These are phyloP conservation scores for Agaricus subrufescens DNA, from an alignment of 768 basidiomycete genomes.

Conservation along the genomic window DNA sequence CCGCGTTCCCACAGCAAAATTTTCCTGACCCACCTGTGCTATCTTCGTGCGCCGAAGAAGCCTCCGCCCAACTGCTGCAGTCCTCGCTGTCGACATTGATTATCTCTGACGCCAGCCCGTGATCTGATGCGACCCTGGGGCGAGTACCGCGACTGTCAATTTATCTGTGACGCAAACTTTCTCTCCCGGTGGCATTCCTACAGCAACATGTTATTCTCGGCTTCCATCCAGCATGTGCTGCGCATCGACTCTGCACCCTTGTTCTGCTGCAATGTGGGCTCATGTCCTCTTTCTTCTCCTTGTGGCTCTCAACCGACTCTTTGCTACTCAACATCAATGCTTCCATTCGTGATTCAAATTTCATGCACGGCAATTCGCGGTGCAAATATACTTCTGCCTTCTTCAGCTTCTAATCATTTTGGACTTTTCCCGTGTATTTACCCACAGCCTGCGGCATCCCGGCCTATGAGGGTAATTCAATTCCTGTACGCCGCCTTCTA, in stretches of 20 bases:
- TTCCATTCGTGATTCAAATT: constrained; percentile 7
- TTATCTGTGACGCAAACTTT: not conserved
- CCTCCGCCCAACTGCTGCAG: not conserved
- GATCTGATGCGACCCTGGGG: not conserved
- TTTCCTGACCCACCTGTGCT: not conserved
- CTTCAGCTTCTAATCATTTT: constrained; percentile 10
- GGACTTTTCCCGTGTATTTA: constrained; percentile 1
- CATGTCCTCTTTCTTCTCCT: not conserved
- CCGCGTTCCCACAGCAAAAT: not conserved
- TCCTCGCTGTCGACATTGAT: not conserved
- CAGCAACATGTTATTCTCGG: too few relatives aligned
- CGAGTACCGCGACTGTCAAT: not conserved
- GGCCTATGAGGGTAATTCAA: constrained; percentile 2
- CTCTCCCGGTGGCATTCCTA: not conserved
- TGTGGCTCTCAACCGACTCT: not conserved
- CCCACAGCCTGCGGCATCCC: not conserved
- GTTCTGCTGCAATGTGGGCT: not conserved
- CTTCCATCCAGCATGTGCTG: too few relatives aligned
- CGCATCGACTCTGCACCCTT: too few relatives aligned
- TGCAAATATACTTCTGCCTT: constrained; percentile 1
- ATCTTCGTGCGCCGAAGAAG: not conserved
- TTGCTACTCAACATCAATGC: not conserved
- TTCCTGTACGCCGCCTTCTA: constrained; percentile 6
- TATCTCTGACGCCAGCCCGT: not conserved
- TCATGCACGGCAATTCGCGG: not conserved